Evolutionary conservation across 2,329 filamentous ascomycete species (phyloP).

Genomic region (Xylaria sp.): DNA sequence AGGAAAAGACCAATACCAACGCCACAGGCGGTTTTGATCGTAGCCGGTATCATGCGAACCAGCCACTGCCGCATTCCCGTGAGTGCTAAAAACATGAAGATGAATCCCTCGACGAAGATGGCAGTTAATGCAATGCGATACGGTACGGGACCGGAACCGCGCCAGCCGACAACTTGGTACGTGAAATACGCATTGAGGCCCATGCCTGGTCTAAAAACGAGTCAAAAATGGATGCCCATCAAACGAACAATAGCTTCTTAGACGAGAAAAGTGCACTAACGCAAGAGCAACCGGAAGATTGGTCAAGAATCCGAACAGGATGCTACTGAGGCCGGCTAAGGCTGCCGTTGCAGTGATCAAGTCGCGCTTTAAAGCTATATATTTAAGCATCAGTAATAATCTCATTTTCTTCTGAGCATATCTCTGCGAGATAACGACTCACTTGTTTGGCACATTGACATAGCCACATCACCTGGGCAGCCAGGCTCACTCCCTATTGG

Average conservation of each 20-base stretch:
- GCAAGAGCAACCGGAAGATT: constrained; percentile 82
- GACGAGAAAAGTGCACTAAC: constrained; percentile 58
- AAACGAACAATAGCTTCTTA: not conserved
- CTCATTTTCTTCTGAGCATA: not conserved
- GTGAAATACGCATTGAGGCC: constrained; percentile 75
- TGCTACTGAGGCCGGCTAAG: constrained; percentile 77
- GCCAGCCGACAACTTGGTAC: constrained; percentile 72
- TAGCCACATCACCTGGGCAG: constrained; percentile 61
- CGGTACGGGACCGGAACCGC: constrained; percentile 66
- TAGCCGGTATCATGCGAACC: constrained; percentile 71
- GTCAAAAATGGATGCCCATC: constrained; percentile 19
- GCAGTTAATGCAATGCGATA: constrained; percentile 71
- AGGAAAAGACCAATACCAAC: constrained; percentile 74
- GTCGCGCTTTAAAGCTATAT: constrained; percentile 73
- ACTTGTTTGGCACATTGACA: constrained; percentile 61
- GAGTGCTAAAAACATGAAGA: constrained; percentile 72
- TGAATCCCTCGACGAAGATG: constrained; percentile 72
- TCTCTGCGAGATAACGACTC: constrained; percentile 33
- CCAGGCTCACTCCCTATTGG: constrained; percentile 53
- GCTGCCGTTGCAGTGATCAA: constrained; percentile 87
- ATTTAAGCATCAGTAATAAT: constrained; percentile 27
- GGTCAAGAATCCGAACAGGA: constrained; percentile 82
- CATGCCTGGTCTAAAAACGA: constrained; percentile 67
- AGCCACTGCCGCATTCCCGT: constrained; percentile 80
- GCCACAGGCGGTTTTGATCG: constrained; percentile 73